Conservation (phyloP, 768 basidiomycete species). For the Termitomyces sp. region DNA sequence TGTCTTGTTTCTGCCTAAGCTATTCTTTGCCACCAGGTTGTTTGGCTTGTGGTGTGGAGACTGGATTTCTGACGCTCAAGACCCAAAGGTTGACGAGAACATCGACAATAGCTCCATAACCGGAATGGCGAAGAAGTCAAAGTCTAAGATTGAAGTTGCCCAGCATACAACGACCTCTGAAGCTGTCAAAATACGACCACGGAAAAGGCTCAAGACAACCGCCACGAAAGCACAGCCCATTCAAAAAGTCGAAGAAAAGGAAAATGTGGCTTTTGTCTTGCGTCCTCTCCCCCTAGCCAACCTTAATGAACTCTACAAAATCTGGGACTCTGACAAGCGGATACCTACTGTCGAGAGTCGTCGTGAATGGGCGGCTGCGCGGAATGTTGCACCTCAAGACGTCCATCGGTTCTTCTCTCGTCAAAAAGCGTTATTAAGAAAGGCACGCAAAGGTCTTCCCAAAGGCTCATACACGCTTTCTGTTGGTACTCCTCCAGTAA, state of each 20-base stretch:
- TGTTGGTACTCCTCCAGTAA: conserved; percentile 28
- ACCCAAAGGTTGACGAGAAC: not conserved
- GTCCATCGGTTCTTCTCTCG: conserved; percentile 37
- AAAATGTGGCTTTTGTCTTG: not conserved
- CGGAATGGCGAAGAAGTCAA: not conserved
- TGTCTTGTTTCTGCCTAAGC: not conserved
- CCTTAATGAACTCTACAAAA: conserved; percentile 27
- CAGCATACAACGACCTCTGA: conserved; percentile 13
- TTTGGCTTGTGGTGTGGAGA: not conserved
- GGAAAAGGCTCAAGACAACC: not conserved
- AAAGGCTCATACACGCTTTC: conserved; percentile 34
- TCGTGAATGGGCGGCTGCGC: conserved; percentile 33
- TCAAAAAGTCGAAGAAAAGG: conserved; percentile 7
- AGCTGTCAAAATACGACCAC: conserved; percentile 8
- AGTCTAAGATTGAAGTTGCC: not conserved
- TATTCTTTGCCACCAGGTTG: not conserved
- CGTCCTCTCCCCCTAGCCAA: conserved; percentile 17
- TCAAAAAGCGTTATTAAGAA: conserved; percentile 25
- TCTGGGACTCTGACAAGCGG: conserved; percentile 33
- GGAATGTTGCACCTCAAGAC: conserved; percentile 25
- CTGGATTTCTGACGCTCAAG: not conserved
- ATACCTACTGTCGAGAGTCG: conserved; percentile 33
- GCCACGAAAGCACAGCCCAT: not conserved
- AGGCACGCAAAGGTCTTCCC: conserved; percentile 18
- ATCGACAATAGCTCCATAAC: not conserved